Evolutionary conservation across 2,329 filamentous ascomycete genomes (phyloP).

Genomic region (Stagonosporopsis chrysanthemi): DNA sequence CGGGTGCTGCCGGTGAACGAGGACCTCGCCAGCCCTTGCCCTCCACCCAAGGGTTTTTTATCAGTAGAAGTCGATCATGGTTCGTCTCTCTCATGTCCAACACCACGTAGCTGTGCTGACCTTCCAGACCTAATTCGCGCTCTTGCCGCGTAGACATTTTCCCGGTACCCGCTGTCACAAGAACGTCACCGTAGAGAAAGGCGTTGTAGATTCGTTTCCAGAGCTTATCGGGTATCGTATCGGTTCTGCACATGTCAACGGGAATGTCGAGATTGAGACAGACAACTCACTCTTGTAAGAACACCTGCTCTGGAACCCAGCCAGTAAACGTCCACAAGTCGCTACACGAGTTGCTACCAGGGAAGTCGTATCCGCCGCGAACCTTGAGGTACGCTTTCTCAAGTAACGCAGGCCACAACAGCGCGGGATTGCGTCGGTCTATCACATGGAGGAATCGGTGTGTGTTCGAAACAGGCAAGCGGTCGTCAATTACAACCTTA

Average conservation of each 20-base stretch:
- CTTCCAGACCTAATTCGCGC: slow-evolving; percentile 78
- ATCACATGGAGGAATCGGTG: slow-evolving; percentile 83
- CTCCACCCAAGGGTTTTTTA: slow-evolving; percentile 97
- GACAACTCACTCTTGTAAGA: slow-evolving; percentile 72
- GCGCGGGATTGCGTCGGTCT: slow-evolving; percentile 79
- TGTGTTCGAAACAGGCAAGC: slow-evolving; percentile 78
- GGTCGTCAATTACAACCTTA: slow-evolving; percentile 86
- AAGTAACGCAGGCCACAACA: slow-evolving; percentile 89
- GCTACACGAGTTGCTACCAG: slow-evolving; percentile 94
- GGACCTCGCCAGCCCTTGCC: slow-evolving; percentile 75
- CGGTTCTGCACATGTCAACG: slow-evolving; percentile 64
- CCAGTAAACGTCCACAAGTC: slow-evolving; percentile 92
- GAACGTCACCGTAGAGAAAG: slow-evolving; percentile 79
- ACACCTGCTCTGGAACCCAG: slow-evolving; percentile 96
- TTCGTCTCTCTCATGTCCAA: slow-evolving; percentile 75
- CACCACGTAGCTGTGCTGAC: slow-evolving; percentile 93
- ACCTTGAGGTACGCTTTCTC: slow-evolving; percentile 98
- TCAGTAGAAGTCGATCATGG: slow-evolving; percentile 72
- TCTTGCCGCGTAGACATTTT: slow-evolving; percentile 80
- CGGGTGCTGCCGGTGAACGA: slow-evolving; percentile 31
- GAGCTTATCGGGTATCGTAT: slow-evolving; percentile 75
- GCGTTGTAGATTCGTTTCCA: slow-evolving; percentile 80
- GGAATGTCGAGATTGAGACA: not conserved
- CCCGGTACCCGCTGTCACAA: slow-evolving; percentile 90
- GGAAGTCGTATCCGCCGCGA: slow-evolving; percentile 95